These are phyloP conservation scores for Plasmodium berghei DNA, from an alignment of 169 alveolate species.

Conservation along the genomic window DNA sequence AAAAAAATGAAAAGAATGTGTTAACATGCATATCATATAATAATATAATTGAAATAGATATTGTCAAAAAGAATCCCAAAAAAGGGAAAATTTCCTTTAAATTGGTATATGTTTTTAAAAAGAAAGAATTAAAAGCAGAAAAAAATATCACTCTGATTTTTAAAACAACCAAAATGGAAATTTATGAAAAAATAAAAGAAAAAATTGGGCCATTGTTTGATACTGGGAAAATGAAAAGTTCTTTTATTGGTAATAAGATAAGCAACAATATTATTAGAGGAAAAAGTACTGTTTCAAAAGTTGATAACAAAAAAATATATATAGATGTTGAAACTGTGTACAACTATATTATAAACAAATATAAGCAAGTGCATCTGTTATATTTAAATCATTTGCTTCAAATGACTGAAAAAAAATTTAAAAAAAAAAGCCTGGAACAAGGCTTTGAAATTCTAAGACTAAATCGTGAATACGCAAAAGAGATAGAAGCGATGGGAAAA, in stretches of 20 bases:
- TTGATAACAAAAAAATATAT: conserved; percentile 15
- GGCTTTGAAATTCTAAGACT: neutral
- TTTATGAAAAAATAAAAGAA: conserved; percentile 21
- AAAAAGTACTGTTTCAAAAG: neutral
- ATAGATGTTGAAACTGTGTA: conserved; percentile 51
- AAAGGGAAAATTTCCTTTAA: conserved; percentile 28
- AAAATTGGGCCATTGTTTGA: conserved; percentile 18
- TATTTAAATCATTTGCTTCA: conserved; percentile 40
- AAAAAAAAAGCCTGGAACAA: neutral
- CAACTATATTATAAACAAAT: conserved; percentile 36
- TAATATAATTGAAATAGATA: conserved; percentile 30
- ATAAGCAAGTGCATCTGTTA: conserved; percentile 22
- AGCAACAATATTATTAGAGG: neutral
- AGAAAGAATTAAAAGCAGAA: conserved; percentile 28
- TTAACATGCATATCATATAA: conserved; percentile 54
- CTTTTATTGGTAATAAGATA: neutral
- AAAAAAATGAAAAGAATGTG: conserved; percentile 39
- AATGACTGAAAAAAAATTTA: conserved; percentile 13
- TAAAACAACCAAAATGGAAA: conserved; percentile 27
- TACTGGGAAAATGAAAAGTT: neutral
- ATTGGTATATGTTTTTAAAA: conserved; percentile 51
- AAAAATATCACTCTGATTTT: conserved; percentile 35
- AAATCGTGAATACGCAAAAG: conserved; percentile 1
- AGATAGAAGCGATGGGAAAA: conserved; percentile 16
- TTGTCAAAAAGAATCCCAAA: conserved; percentile 27